A percentile compares a stretch with the other conserved stretches of the same genome.
phyloP scores from a whole-genome alignment of 768 basidiomycete species.

The Suillus subalutaceus region DNA sequence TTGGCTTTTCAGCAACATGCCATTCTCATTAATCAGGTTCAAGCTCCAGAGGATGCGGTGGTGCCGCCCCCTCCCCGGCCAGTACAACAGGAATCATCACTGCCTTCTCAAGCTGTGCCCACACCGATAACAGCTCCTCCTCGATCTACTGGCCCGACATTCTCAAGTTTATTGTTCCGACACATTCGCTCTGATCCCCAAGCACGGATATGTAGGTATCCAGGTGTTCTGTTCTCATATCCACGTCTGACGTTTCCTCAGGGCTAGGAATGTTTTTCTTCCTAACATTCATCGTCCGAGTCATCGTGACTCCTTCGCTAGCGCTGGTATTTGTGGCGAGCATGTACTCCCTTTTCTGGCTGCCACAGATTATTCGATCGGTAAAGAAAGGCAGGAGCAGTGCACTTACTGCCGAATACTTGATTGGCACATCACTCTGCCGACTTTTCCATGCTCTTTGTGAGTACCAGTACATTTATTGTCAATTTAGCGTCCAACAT shows the following conservation, averaged over 20 bases:
- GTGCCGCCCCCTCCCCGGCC: slow-evolving; percentile 31
- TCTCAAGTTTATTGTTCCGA: slow-evolving; percentile 55
- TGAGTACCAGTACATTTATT: slow-evolving; percentile 42
- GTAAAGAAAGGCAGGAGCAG: slow-evolving; percentile 69
- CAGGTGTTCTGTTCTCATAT: not conserved
- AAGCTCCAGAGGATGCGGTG: slow-evolving; percentile 68
- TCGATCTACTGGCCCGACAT: slow-evolving; percentile 21
- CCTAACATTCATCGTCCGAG: slow-evolving; percentile 71
- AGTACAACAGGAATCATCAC: slow-evolving; percentile 12
- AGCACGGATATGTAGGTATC: slow-evolving; percentile 64
- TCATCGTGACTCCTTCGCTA: slow-evolving; percentile 68
- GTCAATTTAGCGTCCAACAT: slow-evolving; percentile 5
- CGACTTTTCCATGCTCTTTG: slow-evolving; percentile 75
- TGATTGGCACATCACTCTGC: slow-evolving; percentile 76
- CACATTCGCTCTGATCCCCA: slow-evolving; percentile 72
- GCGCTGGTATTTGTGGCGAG: slow-evolving; percentile 65
- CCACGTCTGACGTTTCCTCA: slow-evolving; percentile 29
- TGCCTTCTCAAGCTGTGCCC: slow-evolving; percentile 21
- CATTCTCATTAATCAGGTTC: slow-evolving; percentile 78
- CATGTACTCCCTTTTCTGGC: slow-evolving; percentile 83
- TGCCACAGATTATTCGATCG: slow-evolving; percentile 83
- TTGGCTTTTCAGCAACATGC: slow-evolving; percentile 70
- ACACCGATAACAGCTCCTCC: slow-evolving; percentile 24
- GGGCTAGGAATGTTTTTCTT: slow-evolving; percentile 72
- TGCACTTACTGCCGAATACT: slow-evolving; percentile 68